Evolutionary conservation across 257 asterid species (phyloP).

Genomic region (Fraxinus excelsior): DNA sequence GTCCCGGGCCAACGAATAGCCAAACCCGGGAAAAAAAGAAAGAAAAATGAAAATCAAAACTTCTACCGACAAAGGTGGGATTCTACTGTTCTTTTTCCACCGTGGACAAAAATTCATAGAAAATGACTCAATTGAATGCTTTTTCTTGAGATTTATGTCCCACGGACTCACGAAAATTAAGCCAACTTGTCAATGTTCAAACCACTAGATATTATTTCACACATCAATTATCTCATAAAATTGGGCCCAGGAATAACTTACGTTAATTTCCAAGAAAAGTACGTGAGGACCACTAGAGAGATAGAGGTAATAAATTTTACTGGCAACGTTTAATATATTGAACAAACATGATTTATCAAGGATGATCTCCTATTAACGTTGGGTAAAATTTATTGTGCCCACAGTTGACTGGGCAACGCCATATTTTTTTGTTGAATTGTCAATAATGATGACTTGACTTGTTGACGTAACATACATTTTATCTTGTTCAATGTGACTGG

Average conservation of each 20-base stretch:
- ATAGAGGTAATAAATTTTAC: background rate
- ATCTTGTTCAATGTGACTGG: too few species aligned
- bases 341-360: too few species aligned
- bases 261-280: background rate
- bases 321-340: background rate
- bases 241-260: background rate
- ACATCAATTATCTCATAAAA: background rate
- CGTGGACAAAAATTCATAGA: background rate
- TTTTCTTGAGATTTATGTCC: background rate
- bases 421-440: too few species aligned
- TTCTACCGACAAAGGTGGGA: background rate
- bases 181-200: background rate
- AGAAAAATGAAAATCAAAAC: background rate
- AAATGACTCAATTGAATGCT: conserved; percentile 1
- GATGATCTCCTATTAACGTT: too few species aligned
- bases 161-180: background rate
- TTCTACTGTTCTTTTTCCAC: background rate
- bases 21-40: too few species aligned
- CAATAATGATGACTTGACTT: too few species aligned
- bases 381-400: too few species aligned
- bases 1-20: too few species aligned
- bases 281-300: background rate
- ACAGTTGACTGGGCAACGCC: too few species aligned
- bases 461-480: too few species aligned
- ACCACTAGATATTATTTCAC: background rate